phyloP scores from a whole-genome alignment of 352 stramenopile species.

The Saprolegnia diclina region DNA sequence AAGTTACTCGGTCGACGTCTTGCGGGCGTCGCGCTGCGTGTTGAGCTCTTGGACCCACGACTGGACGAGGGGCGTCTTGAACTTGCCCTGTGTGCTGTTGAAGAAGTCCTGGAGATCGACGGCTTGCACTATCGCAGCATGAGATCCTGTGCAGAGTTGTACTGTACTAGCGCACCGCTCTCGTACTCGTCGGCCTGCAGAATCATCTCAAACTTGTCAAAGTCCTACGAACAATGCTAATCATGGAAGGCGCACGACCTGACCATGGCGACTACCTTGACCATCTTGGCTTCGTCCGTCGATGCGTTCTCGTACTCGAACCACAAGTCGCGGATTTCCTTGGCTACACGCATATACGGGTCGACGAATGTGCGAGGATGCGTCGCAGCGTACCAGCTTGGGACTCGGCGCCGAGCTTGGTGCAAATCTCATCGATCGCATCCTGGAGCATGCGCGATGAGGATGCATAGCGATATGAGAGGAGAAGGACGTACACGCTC shows the following conservation, averaged over 20 bases:
- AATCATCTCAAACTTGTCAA: conserved; percentile 96
- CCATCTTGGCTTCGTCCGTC: conserved; percentile 78
- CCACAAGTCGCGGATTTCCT: conserved; percentile 68
- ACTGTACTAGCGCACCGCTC: conserved; percentile 41
- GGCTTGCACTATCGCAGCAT: conserved; percentile 39
- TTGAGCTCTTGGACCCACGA: conserved; percentile 67
- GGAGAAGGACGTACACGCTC: conserved; percentile 53
- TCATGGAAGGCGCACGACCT: not conserved
- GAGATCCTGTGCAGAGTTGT: not conserved
- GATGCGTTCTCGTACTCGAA: conserved; percentile 81
- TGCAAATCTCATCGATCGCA: conserved; percentile 26
- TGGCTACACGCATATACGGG: conserved; percentile 1
- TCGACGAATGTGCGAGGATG: not conserved
- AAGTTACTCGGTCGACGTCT: not conserved
- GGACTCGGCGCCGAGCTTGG: conserved; percentile 14
- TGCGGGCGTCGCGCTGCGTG: conserved; percentile 36
- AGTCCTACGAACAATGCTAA: conserved; percentile 46
- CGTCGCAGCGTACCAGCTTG: conserved; percentile 13
- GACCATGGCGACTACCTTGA: conserved; percentile 51
- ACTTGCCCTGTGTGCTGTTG: conserved; percentile 72
- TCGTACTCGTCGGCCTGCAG: conserved; percentile 92
- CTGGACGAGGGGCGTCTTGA: conserved; percentile 71
- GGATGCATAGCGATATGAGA: not conserved
- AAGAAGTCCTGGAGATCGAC: conserved; percentile 71
- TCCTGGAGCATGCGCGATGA: conserved; percentile 3